These are phyloP conservation scores for Citrus medica DNA, from an alignment of 345 rosid genomes.

Conservation along the genomic window DNA sequence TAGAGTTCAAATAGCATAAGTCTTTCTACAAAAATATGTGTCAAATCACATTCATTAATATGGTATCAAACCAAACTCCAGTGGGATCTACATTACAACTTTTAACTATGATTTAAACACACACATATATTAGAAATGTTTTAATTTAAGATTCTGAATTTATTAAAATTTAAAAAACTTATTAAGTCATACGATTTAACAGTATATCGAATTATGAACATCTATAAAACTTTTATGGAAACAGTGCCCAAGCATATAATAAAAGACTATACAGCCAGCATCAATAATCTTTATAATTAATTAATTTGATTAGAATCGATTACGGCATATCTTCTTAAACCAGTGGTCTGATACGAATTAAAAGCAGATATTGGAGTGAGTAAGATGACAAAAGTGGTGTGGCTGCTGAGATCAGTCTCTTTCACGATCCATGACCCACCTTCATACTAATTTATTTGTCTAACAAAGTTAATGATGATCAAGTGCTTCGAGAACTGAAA, in stretches of 20 bases:
- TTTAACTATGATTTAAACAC: too few species aligned
- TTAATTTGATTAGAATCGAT: not conserved
- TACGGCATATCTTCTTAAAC: not conserved
- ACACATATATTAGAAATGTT: too few species aligned
- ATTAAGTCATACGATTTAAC: too few species aligned
- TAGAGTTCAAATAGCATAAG: too few species aligned
- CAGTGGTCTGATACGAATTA: not conserved
- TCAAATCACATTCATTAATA: too few species aligned
- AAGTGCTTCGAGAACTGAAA: not conserved
- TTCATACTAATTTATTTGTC: not conserved
- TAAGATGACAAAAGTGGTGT: not conserved
- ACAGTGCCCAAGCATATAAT: not conserved
- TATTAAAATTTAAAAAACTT: too few species aligned
- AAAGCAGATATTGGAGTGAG: not conserved
- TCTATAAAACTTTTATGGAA: too few species aligned
- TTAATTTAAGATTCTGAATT: fast-evolving
- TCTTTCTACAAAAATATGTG: too few species aligned
- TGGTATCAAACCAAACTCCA: too few species aligned
- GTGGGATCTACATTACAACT: too few species aligned
- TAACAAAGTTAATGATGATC: not conserved
- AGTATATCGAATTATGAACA: too few species aligned
- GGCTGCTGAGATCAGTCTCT: not conserved
- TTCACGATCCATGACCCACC: not conserved
- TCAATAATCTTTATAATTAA: not conserved
- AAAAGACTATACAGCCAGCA: not conserved